Conservation (phyloP, 495 filamentous ascomycete genomes). For the Daldinia bambusicola region DNA sequence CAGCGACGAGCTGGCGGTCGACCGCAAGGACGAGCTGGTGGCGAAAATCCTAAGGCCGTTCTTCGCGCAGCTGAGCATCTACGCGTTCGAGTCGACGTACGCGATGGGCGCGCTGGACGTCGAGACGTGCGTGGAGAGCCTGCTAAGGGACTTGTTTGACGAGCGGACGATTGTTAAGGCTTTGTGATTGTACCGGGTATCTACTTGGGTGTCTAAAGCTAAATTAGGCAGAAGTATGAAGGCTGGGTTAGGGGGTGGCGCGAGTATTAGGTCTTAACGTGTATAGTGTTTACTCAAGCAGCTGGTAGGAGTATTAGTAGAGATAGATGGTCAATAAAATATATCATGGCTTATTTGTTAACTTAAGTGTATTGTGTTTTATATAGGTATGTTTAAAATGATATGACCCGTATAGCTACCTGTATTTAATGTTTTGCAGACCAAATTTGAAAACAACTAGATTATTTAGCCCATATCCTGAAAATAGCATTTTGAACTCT, state of each 20-base stretch:
- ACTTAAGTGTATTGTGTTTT: neutral
- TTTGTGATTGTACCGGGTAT: conserved; percentile 49
- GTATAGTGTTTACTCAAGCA: neutral
- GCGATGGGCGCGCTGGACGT: conserved; percentile 78
- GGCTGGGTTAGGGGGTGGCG: neutral
- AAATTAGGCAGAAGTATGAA: neutral
- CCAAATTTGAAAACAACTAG: too few relatives aligned
- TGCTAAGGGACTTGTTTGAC: conserved; percentile 87
- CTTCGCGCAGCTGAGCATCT: conserved; percentile 89
- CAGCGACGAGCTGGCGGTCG: conserved; percentile 58
- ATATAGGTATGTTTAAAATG: too few relatives aligned
- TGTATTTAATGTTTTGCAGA: too few relatives aligned
- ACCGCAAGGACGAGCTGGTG: conserved; percentile 75
- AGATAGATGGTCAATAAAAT: neutral
- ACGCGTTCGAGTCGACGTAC: conserved; percentile 91
- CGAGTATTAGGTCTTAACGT: neutral
- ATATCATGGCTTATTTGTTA: neutral
- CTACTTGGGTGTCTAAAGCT: too few relatives aligned
- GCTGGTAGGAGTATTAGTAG: neutral
- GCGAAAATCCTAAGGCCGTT: conserved; percentile 84
- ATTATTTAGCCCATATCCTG: too few relatives aligned
- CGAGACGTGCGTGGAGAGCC: conserved; percentile 70
- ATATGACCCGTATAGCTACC: too few relatives aligned
- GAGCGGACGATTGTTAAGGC: conserved; percentile 71
- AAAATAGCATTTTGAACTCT: too few relatives aligned